Percentiles rank a stretch among this genome's conserved stretches.
Conservation (phyloP, 345 rosid genomes). For the Murraya paniculata region DNA sequence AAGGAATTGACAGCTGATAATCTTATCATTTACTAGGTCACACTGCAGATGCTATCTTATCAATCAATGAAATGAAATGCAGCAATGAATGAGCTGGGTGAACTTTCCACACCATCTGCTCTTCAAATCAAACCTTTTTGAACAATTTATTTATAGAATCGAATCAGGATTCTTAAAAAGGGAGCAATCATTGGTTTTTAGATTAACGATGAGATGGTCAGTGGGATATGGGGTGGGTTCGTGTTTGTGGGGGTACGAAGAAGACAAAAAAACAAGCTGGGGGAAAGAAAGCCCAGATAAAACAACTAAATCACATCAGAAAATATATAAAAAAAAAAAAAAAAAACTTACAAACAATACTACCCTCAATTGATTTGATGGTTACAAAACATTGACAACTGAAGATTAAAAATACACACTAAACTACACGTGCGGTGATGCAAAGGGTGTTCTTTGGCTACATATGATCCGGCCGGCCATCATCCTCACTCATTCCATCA, state of each 20-base stretch:
- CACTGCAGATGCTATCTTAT: neutral
- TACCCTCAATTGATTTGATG: constrained; percentile 16
- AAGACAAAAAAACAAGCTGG: neutral
- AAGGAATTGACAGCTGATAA: neutral
- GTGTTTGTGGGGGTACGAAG: neutral
- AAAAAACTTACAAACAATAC: constrained; percentile 21
- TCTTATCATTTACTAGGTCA: neutral
- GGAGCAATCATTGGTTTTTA: neutral
- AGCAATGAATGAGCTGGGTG: neutral
- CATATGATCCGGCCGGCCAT: constrained; percentile 47
- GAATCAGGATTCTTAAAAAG: too few relatives aligned
- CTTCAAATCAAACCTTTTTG: neutral
- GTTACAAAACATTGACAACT: constrained; percentile 11
- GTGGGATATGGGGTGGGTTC: neutral
- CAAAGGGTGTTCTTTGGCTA: constrained; percentile 25
- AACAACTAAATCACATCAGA: constrained; percentile 25
- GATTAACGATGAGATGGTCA: constrained; percentile 12
- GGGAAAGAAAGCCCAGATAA: constrained; percentile 30
- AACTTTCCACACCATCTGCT: neutral
- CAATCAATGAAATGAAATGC: too few relatives aligned
- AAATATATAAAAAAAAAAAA: neutral
- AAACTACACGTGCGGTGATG: constrained; percentile 25
- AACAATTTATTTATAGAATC: neutral
- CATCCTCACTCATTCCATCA: constrained; percentile 65
- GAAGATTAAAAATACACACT: constrained; percentile 28